Evolutionary conservation across 345 rosid species (phyloP).

Genomic region (Melaleuca quinquenervia): DNA sequence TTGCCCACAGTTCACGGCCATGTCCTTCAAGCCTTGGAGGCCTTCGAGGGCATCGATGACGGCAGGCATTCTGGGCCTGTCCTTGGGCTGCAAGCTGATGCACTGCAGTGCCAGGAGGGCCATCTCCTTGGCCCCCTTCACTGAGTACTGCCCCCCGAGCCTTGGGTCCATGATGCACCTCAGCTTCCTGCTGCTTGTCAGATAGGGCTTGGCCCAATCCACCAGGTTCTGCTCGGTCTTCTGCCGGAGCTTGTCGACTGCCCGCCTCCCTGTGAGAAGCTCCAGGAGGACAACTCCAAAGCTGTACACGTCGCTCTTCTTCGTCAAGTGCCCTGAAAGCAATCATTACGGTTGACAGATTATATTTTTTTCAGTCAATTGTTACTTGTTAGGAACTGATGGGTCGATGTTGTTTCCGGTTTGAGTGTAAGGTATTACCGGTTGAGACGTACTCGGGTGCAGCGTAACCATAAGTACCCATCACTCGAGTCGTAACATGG

Average conservation of each 20-base stretch:
- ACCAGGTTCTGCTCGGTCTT: constrained; percentile 74
- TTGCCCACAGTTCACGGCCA: constrained; percentile 66
- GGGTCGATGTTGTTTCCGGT: neutral
- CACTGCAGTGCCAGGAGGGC: constrained; percentile 59
- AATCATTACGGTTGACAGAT: neutral
- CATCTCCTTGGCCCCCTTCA: constrained; percentile 76
- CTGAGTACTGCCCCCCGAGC: constrained; percentile 71
- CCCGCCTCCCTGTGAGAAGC: constrained; percentile 74
- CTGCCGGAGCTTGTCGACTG: constrained; percentile 55
- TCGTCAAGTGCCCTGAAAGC: constrained; percentile 74
- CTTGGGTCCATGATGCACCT: constrained; percentile 67
- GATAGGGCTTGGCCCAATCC: constrained; percentile 76
- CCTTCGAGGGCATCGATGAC: constrained; percentile 55
- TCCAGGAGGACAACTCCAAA: constrained; percentile 88
- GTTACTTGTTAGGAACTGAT: neutral
- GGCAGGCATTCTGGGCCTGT: constrained; percentile 74
- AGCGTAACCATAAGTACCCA: constrained; percentile 96
- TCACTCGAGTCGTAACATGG: constrained; percentile 87
- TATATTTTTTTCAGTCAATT: neutral
- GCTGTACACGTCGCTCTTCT: constrained; percentile 82
- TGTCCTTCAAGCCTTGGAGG: constrained; percentile 51
- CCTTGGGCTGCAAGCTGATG: constrained; percentile 70
- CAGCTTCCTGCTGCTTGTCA: constrained; percentile 57
- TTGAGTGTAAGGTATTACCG: constrained; percentile 15
- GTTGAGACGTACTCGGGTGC: constrained; percentile 94